Base-by-base conservation (phyloP, 345 rosid species). In the Citrus australasica region DNA sequence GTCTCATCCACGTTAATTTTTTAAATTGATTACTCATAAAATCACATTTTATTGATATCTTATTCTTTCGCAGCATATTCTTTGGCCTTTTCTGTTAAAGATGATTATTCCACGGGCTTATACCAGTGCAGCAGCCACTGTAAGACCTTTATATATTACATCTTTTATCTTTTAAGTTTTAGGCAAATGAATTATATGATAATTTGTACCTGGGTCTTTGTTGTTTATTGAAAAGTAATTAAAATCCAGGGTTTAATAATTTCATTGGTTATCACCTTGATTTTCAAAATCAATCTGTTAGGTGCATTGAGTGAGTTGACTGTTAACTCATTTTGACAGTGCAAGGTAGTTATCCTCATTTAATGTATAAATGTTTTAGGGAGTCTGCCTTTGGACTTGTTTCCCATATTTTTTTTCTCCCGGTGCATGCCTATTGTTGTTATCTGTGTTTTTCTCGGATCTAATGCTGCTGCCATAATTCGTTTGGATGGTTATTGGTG, bases 41-140 rank as follows among this genome's bases (percentile, higher is more conserved):
- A 71, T n/a, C 60, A 38, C 63, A 46, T 68, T 22, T 69, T 62
- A 65, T 63, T 77, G 30, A 62, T 75, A 48, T 76, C 80, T 74
- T 38, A 51, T 66, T 67, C 62, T 74, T 61, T 55, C 84, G 86
- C 98, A 95, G 99, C 94, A 90, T 67, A 83, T 92, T 62, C 98
- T 95, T 80, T 95, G 99, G 99, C 99, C 98, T 38, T 93, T 93
- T 87, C 90, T 95, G 48, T 80, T 95, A 84, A 93, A 90, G 88
- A 87, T 91, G 97, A 90, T 93, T 67, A 77, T 90, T 72, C 99
- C 99, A 72, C 87, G 84, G 68, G 81, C 71, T 61, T 93, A 90
- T 79, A 91, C 96, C 40, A 90, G 91, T 76, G 94, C 97, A 27
- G 92, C 85, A 77, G 97, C 96, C 75, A 91, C 89, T 78, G 99